phyloP scores from a whole-genome alignment of 306 rosid species.

The Calophaca sinica region DNA sequence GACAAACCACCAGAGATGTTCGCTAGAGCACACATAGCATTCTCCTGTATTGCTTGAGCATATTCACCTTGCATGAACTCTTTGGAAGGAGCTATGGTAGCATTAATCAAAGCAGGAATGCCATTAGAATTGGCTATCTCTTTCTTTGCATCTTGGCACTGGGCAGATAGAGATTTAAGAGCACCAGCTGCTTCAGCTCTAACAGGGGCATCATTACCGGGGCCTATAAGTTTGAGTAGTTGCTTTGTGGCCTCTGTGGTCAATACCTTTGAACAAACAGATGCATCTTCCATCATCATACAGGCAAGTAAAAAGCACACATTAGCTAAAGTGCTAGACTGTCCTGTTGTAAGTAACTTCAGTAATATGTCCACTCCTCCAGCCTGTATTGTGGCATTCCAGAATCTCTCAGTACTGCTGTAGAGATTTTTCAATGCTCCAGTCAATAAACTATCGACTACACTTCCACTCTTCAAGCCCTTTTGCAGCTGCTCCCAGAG shows the following conservation, averaged over 20 bases:
- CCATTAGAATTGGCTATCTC: slow-evolving; percentile 93
- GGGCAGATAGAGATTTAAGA: slow-evolving; percentile 90
- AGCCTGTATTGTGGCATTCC: slow-evolving; percentile 87
- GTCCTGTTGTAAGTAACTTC: slow-evolving; percentile 87
- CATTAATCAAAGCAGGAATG: slow-evolving; percentile 94
- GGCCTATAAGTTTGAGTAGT: slow-evolving; percentile 89
- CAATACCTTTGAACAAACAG: slow-evolving; percentile 84
- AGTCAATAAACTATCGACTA: slow-evolving; percentile 87
- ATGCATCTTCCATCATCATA: slow-evolving; percentile 92
- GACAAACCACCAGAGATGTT: slow-evolving; percentile 99
- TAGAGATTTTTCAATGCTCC: slow-evolving; percentile 96
- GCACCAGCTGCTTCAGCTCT: slow-evolving; percentile 99
- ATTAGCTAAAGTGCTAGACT: slow-evolving; percentile 80
- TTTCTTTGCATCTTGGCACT: slow-evolving; percentile 88
- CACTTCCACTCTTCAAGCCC: slow-evolving; percentile 79
- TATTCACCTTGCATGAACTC: slow-evolving; percentile 98
- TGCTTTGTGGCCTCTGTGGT: slow-evolving; percentile 80
- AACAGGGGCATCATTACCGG: slow-evolving; percentile 89
- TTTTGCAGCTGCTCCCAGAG: slow-evolving; percentile 91
- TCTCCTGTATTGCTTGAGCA: slow-evolving; percentile 98
- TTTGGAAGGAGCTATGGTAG: slow-evolving; percentile 98
- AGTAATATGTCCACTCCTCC: slow-evolving; percentile 90
- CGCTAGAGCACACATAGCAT: slow-evolving; percentile 98
- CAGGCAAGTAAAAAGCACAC: slow-evolving; percentile 94
- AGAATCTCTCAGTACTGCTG: slow-evolving; percentile 91